Evolutionary conservation across 1,284 basidiomycete species (phyloP), one percentile per base, ranked within the genome.

Genomic region (Mrakiaceae sp.): DNA sequence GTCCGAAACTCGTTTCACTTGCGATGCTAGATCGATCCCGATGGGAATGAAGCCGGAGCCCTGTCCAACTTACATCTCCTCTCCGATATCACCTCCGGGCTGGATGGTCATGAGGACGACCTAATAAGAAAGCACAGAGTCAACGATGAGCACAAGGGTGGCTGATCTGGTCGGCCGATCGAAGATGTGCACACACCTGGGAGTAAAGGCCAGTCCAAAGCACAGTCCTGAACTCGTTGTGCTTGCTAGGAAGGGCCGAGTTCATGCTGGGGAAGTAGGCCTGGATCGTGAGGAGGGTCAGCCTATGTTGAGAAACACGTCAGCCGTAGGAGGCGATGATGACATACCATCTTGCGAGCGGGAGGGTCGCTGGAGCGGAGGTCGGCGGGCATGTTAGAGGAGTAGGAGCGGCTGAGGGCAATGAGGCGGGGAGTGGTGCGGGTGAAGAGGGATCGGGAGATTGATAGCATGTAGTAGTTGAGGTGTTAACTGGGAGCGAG

Each of bases 51-150:
- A 47, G 16, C 43, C 11, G 39, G n/a, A 27, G 27, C 27, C 27
- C 27, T 27, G 27, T 27, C 27, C 9, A 5, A 40, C 16, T 68
- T 70, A 65, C 63, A 74, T 72, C 70, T 73, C 73, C 67, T 73
- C 73, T 6, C 73, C 73, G 58, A 76, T 76, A 48, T 76, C 75
- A 4, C 73, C 74, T n/a, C 73, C 75, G 6, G 75, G 73, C 2
- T 75, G 76, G 47, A 77, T 71, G 49, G 76, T 77, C 76, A 76
- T 77, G 58, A 74, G 67, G 42, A 76, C 75, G 53, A 76, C 64
- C 69, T 77, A 74, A 55, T 68, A 70, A 51, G 69, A 44, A 7
- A 58, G 27, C 2, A 16, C 56, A 43, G 43, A 16, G 27, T 27
- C 56, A 16, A 9, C 39, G 40, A 58, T 6, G 14, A 58, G 16